A percentile compares a stretch with the other conserved stretches of the same genome.
Evolutionary conservation across 2,329 filamentous ascomycete genomes (phyloP).

Genomic region (Fusarium pilosicola): DNA sequence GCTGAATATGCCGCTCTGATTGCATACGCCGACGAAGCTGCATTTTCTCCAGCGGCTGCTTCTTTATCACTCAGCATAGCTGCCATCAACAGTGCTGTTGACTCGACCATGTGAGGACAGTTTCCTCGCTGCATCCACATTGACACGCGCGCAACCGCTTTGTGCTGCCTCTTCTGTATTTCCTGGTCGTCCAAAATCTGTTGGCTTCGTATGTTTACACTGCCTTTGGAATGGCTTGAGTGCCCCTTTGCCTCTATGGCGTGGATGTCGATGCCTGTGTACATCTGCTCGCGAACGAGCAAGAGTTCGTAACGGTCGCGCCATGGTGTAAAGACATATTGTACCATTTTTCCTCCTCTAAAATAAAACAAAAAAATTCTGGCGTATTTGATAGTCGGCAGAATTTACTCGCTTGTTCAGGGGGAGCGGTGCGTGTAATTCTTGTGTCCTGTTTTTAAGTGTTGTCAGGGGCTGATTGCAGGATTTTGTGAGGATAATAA

Average conservation of each 20-base stretch:
- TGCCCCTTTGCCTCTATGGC: not conserved
- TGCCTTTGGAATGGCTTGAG: not conserved
- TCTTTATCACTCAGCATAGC: conserved; percentile 72
- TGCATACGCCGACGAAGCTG: conserved; percentile 64
- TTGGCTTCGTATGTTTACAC: not conserved
- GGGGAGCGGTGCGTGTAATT: not conserved
- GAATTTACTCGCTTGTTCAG: not conserved
- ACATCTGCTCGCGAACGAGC: conserved; percentile 72
- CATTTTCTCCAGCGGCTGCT: conserved; percentile 43
- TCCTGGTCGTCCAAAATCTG: conserved; percentile 14
- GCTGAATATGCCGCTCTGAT: conserved; percentile 76
- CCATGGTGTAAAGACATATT: conserved; percentile 81
- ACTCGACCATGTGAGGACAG: conserved; percentile 83
- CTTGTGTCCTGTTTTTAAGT: not conserved
- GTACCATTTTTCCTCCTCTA: conserved; percentile 62
- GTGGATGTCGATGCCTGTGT: conserved; percentile 47
- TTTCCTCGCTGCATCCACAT: conserved; percentile 79
- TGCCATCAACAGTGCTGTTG: conserved; percentile 77
- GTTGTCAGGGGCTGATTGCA: not conserved
- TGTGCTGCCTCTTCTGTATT: conserved; percentile 50
- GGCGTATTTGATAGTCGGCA: not conserved
- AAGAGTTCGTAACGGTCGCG: conserved; percentile 73
- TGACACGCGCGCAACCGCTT: conserved; percentile 67
- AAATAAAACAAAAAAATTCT: not conserved
- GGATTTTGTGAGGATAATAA: conserved; percentile 11